A percentile compares a stretch with the other conserved stretches of the same genome.
Conservation (phyloP, 1,284 basidiomycete species). For the Apiotrichum domesticum region DNA sequence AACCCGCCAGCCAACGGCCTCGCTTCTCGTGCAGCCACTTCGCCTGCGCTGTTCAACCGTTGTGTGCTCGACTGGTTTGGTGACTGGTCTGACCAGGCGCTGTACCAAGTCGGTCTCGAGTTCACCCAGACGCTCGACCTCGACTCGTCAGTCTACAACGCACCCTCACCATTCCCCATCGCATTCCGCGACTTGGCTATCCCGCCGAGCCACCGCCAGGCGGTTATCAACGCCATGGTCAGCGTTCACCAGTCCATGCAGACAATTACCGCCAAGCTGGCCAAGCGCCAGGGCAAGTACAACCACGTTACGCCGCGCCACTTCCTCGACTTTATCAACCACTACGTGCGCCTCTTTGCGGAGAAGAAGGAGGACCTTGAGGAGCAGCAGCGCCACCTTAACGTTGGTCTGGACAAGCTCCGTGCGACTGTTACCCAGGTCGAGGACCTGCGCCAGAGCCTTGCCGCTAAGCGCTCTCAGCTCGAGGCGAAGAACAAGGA, state of each 20-base stretch:
- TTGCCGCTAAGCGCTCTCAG: slow-evolving; percentile 89
- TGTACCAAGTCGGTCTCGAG: slow-evolving; percentile 93
- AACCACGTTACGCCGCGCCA: slow-evolving; percentile 98
- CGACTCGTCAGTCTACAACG: slow-evolving; percentile 69
- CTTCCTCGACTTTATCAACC: slow-evolving; percentile 97
- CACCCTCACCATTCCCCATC: slow-evolving; percentile 76
- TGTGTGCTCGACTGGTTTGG: slow-evolving; percentile 98
- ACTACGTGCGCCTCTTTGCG: slow-evolving; percentile 91
- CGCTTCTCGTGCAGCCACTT: slow-evolving; percentile 91
- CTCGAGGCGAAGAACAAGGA: slow-evolving; percentile 88
- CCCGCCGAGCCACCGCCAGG: slow-evolving; percentile 66
- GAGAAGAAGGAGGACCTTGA: slow-evolving; percentile 98
- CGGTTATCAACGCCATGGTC: slow-evolving; percentile 89
- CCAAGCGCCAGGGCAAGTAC: slow-evolving; percentile 83
- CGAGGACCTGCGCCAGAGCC: slow-evolving; percentile 88
- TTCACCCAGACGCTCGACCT: slow-evolving; percentile 88
- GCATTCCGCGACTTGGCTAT: slow-evolving; percentile 74
- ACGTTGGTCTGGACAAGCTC: slow-evolving; percentile 96
- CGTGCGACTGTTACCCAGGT: slow-evolving; percentile 93
- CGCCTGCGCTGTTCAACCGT: slow-evolving; percentile 95
- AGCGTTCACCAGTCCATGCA: slow-evolving; percentile 87
- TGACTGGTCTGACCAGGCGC: slow-evolving; percentile 95
- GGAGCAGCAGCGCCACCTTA: slow-evolving; percentile 97
- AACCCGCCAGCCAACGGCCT: slow-evolving; percentile 95
- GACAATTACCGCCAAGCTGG: slow-evolving; percentile 79